phyloP scores from a whole-genome alignment of 345 rosid species.

The Anacardium occidentale region DNA sequence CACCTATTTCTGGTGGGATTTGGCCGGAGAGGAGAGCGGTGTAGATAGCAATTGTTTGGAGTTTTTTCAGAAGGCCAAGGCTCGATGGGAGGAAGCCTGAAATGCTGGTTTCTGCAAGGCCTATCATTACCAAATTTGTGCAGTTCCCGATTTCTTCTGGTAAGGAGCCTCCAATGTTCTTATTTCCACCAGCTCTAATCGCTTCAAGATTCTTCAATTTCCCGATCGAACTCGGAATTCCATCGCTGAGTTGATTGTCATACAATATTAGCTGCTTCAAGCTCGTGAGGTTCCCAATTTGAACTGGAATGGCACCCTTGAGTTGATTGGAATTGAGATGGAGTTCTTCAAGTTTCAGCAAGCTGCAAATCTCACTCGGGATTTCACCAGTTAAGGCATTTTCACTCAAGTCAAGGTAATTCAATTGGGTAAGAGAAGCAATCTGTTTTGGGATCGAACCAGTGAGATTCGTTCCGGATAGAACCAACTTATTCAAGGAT shows the following conservation, averaged over 20 bases:
- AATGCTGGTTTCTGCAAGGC: slow-evolving; percentile 85
- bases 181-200: slow-evolving; percentile 87
- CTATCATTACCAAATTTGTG: slow-evolving; percentile 50
- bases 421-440: slow-evolving; percentile 36
- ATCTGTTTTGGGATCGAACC: slow-evolving; percentile 61
- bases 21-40: slow-evolving; percentile 70
- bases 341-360: slow-evolving; percentile 53
- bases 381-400: slow-evolving; percentile 66
- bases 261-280: slow-evolving; percentile 51
- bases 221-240: slow-evolving; percentile 62
- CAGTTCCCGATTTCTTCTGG: slow-evolving; percentile 79
- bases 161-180: slow-evolving; percentile 65
- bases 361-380: slow-evolving; percentile 58
- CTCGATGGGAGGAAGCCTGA: slow-evolving; percentile 79
- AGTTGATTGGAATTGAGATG: slow-evolving; percentile 62
- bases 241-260: slow-evolving; percentile 70
- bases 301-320: slow-evolving; percentile 54
- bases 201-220: slow-evolving; percentile 46
- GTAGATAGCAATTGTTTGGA: slow-evolving; percentile 73
- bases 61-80: slow-evolving; percentile 60
- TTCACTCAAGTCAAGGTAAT: slow-evolving; percentile 58
- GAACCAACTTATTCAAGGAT: slow-evolving; percentile 45
- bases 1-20: slow-evolving; percentile 72
- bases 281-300: slow-evolving; percentile 58
- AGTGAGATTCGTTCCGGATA: slow-evolving; percentile 62